Base-by-base conservation (phyloP, 495 filamentous ascomycete genomes). In the Cercophora newfieldiana region DNA sequence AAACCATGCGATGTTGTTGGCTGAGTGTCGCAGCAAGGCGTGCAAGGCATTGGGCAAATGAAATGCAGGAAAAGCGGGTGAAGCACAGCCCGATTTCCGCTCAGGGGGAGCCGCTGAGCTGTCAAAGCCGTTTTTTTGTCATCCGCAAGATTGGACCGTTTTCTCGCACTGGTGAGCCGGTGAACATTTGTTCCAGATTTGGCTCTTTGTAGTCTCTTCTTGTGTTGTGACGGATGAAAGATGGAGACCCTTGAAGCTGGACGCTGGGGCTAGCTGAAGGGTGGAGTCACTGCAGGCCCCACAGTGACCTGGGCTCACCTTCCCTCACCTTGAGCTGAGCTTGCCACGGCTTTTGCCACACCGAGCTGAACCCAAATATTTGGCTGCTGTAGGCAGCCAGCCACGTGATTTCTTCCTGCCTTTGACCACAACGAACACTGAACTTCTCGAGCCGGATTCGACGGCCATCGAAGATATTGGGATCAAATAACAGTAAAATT, bases 371-470 rank as follows among this genome's bases (percentile, higher is more conserved):
- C 10, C 22, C 2, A 22, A 54, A 54, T 26, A 55, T 55, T 55
- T 55, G 12, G 26, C 22, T 26, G 22, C 51, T 55, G 51, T 28
- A 55, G 51, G 51, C 51, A 55, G 51, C 26, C 51, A 55, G 51
- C 51, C 50, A 44, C 37, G 37, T 44, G 37, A 44, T 14, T n/a
- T 44, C 37, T 44, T 44, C 37, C 37, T 44, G 37, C 37, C 37
- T 44, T 44, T 44, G 37, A 44, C 12, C 37, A 44, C 37, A 44
- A 44, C 37, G 37, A 44, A 14, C 37, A 14, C 18, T 44, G 37
- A 44, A 4, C 18, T 44, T 44, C 37, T 4, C 37, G 18, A 44
- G 37, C 37, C 37, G 37, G 37, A 44, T 44, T 16, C 10, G 37
- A 44, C 37, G 37, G 37, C 37, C 37, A 44, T 44, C 37, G 37